Evolutionary conservation across 2,329 filamentous ascomycete genomes (phyloP).

Genomic region (Neofusicoccum sp.): DNA sequence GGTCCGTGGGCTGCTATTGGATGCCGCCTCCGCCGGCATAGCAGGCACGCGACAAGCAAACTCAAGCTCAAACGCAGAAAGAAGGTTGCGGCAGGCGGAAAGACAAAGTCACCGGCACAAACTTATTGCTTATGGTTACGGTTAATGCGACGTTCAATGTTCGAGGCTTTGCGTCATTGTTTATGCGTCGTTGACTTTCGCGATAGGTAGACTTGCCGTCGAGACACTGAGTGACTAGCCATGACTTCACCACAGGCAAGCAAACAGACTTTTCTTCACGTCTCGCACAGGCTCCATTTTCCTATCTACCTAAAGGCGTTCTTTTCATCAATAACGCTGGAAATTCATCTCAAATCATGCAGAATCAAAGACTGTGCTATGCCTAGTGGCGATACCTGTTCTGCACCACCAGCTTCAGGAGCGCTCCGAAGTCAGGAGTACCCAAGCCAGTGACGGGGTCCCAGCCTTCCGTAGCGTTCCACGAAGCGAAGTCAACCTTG

Average conservation of each 20-base stretch:
- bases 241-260: too few relatives aligned
- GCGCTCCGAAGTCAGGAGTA: constrained; percentile 36
- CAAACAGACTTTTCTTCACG: too few relatives aligned
- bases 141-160: not conserved
- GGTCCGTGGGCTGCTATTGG: not conserved
- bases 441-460: constrained; percentile 49
- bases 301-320: not conserved
- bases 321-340: not conserved
- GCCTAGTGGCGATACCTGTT: not conserved
- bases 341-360: not conserved
- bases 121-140: not conserved
- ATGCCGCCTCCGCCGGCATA: not conserved
- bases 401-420: constrained; percentile 27
- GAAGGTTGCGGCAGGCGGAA: not conserved
- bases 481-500: constrained; percentile 46
- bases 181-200: too few relatives aligned
- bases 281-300: not conserved
- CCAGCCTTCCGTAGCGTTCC: constrained; percentile 53
- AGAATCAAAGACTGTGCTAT: not conserved
- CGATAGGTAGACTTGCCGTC: too few relatives aligned
- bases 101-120: not conserved
- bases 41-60: not conserved
- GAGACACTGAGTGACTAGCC: too few relatives aligned
- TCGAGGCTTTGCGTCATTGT: not conserved
- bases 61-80: not conserved